Evolutionary conservation across 2,329 filamentous ascomycete species (phyloP).

Genomic region (Mariannaea elegans): DNA sequence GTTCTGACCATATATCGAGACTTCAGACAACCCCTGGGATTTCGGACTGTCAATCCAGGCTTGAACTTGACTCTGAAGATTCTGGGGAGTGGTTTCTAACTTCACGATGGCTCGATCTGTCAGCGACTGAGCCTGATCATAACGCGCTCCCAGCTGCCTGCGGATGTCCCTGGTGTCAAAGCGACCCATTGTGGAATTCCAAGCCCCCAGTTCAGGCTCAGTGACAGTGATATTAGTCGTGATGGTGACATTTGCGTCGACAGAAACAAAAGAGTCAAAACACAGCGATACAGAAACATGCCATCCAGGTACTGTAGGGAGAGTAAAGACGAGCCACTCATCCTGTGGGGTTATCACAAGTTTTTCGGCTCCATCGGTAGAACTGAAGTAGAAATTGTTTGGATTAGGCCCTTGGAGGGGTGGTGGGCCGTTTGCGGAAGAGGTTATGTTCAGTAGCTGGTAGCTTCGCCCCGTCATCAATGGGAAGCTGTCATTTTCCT

Average conservation of each 20-base stretch:
- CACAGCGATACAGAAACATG: constrained; percentile 8
- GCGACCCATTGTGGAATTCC: background rate
- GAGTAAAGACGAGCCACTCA: constrained; percentile 7
- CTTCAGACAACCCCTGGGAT: background rate
- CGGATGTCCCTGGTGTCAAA: background rate
- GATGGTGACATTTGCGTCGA: constrained; percentile 1
- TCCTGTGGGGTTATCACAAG: constrained; percentile 1
- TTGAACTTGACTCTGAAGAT: constrained; percentile 1
- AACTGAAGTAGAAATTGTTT: constrained; percentile 8
- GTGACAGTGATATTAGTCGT: background rate
- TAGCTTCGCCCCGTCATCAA: constrained; percentile 13
- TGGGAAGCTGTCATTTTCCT: background rate
- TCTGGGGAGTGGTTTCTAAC: background rate
- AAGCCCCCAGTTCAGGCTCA: background rate
- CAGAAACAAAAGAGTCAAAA: constrained; percentile 10
- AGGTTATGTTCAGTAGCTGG: background rate
- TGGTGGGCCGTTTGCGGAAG: background rate
- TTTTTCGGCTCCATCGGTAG: background rate
- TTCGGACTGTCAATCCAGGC: constrained; percentile 2
- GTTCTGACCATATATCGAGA: constrained; percentile 1
- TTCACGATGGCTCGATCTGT: background rate
- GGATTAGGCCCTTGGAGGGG: background rate
- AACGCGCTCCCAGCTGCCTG: constrained; percentile 1
- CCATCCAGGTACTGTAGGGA: background rate
- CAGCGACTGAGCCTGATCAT: background rate